Base-by-base conservation (phyloP, 1,139 yeast species). In the Nakaseomyces delphensis region DNA sequence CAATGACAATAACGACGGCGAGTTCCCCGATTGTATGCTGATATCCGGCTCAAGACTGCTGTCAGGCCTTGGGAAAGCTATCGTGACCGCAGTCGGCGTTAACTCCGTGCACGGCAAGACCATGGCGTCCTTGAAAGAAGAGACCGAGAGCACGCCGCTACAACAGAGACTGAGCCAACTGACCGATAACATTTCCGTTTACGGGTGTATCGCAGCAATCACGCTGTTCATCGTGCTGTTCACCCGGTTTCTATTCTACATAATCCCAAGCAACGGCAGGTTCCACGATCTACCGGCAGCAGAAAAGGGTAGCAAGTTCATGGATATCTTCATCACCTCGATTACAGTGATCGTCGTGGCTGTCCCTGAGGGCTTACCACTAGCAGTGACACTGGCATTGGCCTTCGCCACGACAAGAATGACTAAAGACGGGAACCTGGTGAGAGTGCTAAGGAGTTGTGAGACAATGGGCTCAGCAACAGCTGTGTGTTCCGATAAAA, bases 401-500 rank as follows among this genome's bases (percentile, higher is more conserved):
- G 98, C 98, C 0, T 91, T 91, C 69, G 98, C 98, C 2, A 91
- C 98, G 3, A 89, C 96, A 9, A 76, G 97, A 65, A 91, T 91
- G 98, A 89, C 95, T 20, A 85, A 84, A 62, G 96, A 91, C 62
- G 95, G 95, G 55, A 91, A 91, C 61, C 70, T 91, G 57, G 98
- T 91, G n/a, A 77, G 98, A 55, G 95, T 86, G 5, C 71, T 91
- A 53, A 81, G 80, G 56, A 82, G 95, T 39, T 91, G 98, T 73
- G 99, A 91, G 65, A 91, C 96, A 13, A 91, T 91, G 98, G 98
- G 99, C 39, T 89, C 95, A 38, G 98, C 97, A 2, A 91, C 98
- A 11, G 91, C 96, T 3, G 73, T 91, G 42, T 93, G 98, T 63
- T 86, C 97, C 0, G 99, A 91, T 66, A 91, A 91, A 63, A 91